These are phyloP conservation scores for Penicillium sp. DNA, from an alignment of 2,329 filamentous ascomycete species.

Conservation along the genomic window DNA sequence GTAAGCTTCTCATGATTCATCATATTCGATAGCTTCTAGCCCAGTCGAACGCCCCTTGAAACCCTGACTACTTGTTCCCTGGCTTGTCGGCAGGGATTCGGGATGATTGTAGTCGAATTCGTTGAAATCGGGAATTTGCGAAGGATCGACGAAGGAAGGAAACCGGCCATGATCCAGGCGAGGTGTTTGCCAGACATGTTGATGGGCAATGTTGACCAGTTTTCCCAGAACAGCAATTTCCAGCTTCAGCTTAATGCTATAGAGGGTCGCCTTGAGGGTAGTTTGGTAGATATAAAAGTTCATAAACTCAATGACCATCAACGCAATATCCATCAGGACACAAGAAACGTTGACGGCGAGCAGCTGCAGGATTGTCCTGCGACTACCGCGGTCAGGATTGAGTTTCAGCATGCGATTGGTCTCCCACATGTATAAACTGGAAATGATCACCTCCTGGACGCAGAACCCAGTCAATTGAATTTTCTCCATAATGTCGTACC, in stretches of 20 bases:
- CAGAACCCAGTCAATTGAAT: constrained; percentile 42
- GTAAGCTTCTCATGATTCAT: background rate
- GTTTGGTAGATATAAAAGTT: constrained; percentile 42
- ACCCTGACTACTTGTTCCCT: constrained; percentile 8
- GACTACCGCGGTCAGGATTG: constrained; percentile 25
- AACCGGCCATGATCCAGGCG: constrained; percentile 9
- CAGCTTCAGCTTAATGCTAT: constrained; percentile 47
- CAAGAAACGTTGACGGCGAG: constrained; percentile 53
- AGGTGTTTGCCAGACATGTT: constrained; percentile 24
- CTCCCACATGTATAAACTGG: constrained; percentile 52
- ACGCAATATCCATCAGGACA: constrained; percentile 47
- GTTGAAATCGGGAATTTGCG: constrained; percentile 17
- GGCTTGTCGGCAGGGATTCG: constrained; percentile 12
- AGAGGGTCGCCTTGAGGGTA: constrained; percentile 38
- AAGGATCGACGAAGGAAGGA: constrained; percentile 25
- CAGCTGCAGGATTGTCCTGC: constrained; percentile 51
- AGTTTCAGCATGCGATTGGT: constrained; percentile 42
- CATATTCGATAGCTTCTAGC: constrained; percentile 14
- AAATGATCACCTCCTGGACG: constrained; percentile 47
- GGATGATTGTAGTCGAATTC: constrained; percentile 9
- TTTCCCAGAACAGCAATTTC: constrained; percentile 56
- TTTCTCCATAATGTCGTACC: constrained; percentile 35
- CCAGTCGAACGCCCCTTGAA: constrained; percentile 12
- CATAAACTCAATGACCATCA: constrained; percentile 42
- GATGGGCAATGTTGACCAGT: constrained; percentile 36